Conservation (phyloP, 805 yeast species). For the Saccharomyces kudriavzevii region DNA sequence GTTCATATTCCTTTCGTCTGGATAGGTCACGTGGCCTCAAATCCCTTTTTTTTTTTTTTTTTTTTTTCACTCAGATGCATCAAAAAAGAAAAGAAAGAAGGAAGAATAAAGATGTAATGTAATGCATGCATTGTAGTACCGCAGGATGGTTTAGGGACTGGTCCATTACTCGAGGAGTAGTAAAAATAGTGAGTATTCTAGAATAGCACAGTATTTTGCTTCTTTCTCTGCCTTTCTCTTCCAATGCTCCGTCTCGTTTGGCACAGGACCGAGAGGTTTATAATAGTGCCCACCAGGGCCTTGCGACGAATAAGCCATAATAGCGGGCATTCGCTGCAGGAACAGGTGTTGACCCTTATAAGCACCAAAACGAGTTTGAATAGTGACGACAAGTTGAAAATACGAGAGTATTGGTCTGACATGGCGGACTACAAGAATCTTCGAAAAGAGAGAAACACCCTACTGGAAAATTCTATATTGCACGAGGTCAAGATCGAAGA, state of each 20-base stretch:
- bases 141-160: too few species aligned
- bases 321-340: background rate
- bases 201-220: background rate
- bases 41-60: background rate
- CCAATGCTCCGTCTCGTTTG: background rate
- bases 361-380: background rate
- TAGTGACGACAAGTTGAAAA: background rate
- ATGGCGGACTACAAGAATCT: background rate
- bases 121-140: background rate
- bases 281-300: background rate
- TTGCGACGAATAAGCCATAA: background rate
- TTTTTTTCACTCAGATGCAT: background rate
- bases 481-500: background rate
- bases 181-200: background rate
- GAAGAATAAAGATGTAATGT: background rate
- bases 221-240: background rate
- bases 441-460: background rate
- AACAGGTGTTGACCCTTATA: slow-evolving; percentile 1
- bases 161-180: background rate
- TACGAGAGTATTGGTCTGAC: slow-evolving; percentile 4
- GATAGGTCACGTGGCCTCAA: background rate
- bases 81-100: background rate
- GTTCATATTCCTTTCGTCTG: background rate
- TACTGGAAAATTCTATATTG: background rate
- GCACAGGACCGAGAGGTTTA: background rate